Conservation (phyloP, 2,329 filamentous ascomycete genomes). For the Zymoseptoria tritici region DNA sequence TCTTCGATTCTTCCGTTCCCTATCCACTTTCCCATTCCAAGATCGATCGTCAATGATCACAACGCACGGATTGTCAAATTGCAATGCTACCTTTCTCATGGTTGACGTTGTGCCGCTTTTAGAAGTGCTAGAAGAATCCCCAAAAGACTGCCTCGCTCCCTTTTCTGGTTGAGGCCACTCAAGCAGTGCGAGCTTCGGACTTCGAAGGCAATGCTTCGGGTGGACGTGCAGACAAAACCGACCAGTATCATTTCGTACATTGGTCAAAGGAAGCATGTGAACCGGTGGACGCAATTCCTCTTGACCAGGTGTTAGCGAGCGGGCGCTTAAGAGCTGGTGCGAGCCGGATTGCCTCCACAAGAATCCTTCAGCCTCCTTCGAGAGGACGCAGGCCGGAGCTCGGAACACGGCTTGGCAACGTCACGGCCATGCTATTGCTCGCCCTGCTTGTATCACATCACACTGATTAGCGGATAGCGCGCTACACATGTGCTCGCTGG, state of each 20-base stretch:
- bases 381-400: not conserved
- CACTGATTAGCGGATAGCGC: not conserved
- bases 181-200: not conserved
- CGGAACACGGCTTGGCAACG: not conserved
- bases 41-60: slow-evolving; percentile 30
- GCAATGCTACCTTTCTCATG: slow-evolving; percentile 73
- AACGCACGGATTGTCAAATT: slow-evolving; percentile 98
- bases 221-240: slow-evolving; percentile 19
- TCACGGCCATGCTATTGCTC: not conserved
- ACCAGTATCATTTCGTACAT: not conserved
- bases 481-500: not conserved
- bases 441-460: not conserved
- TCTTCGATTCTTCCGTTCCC: not conserved
- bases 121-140: slow-evolving; percentile 82
- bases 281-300: not conserved
- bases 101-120: slow-evolving; percentile 84
- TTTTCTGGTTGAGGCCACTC: slow-evolving; percentile 19
- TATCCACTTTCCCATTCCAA: not conserved
- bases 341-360: not conserved
- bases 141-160: slow-evolving; percentile 16
- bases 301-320: not conserved
- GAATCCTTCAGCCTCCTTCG: not conserved
- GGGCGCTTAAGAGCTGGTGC: not conserved
- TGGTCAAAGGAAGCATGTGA: not conserved
- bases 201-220: slow-evolving; percentile 7